phyloP scores from a whole-genome alignment of 164 flowering plant species.

The Stephania cephalantha region DNA sequence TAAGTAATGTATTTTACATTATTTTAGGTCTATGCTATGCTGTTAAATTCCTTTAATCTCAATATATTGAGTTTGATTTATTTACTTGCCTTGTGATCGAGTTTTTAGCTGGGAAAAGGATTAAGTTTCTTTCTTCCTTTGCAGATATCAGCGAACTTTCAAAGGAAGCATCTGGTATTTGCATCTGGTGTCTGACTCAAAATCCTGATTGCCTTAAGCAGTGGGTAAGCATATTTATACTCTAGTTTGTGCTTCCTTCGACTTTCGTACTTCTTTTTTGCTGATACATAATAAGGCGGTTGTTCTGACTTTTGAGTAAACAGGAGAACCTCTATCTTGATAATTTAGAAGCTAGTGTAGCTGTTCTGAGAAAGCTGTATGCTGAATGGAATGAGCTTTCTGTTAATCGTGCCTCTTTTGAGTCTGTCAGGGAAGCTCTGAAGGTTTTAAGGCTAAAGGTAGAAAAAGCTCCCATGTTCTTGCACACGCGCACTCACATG shows the following conservation, averaged over 20 bases:
- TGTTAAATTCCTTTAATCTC: too few species aligned
- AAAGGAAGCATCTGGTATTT: slow-evolving; percentile 55
- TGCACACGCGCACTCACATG: background rate
- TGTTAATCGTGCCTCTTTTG: slow-evolving; percentile 34
- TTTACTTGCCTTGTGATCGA: too few species aligned
- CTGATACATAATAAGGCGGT: background rate
- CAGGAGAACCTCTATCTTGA: slow-evolving; percentile 72
- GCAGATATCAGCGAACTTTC: slow-evolving; percentile 59
- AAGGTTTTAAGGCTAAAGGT: slow-evolving; percentile 69
- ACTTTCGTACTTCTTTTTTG: background rate
- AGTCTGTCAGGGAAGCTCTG: slow-evolving; percentile 44
- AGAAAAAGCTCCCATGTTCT: slow-evolving; percentile 3
- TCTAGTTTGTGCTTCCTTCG: background rate
- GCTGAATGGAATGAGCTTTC: slow-evolving; percentile 57
- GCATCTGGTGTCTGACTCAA: slow-evolving; percentile 66
- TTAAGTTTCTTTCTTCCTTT: slow-evolving; percentile 10
- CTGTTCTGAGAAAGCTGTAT: slow-evolving; percentile 52
- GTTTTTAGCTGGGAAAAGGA: background rate
- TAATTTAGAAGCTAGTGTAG: slow-evolving; percentile 63
- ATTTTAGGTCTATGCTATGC: too few species aligned
- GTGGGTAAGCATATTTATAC: slow-evolving; percentile 58
- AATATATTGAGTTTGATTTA: too few species aligned
- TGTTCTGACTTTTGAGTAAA: background rate
- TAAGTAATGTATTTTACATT: too few species aligned
- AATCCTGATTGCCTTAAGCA: slow-evolving; percentile 68